A percentile compares a stretch with the other conserved stretches of the same genome.
Conservation (phyloP, 2,329 filamentous ascomycete species). For the Scedosporium dehoogii region DNA sequence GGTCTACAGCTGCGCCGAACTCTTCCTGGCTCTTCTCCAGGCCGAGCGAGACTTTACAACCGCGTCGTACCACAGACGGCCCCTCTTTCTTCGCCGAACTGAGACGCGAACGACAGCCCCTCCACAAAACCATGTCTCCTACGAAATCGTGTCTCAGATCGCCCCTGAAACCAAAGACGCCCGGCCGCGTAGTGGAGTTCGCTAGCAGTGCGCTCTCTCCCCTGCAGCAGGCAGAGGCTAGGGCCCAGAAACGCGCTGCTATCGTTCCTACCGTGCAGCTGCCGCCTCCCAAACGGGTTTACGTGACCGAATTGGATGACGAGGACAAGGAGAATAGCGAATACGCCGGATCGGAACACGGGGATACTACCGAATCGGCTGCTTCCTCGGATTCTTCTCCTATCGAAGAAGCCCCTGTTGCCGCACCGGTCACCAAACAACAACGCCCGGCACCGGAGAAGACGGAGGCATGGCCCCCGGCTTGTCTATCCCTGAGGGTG, state of each 20-base stretch:
- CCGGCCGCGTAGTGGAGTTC: constrained; percentile 49
- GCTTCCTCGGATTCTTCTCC: background rate
- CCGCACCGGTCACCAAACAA: background rate
- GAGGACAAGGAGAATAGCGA: constrained; percentile 23
- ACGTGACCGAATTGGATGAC: constrained; percentile 7
- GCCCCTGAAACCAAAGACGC: constrained; percentile 46
- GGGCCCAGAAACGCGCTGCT: background rate
- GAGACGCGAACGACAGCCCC: constrained; percentile 30
- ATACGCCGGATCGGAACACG: constrained; percentile 14
- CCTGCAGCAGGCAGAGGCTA: constrained; percentile 24
- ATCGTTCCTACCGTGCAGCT: constrained; percentile 21
- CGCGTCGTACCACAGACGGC: background rate
- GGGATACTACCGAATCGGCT: background rate
- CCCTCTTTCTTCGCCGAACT: background rate
- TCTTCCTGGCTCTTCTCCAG: constrained; percentile 24
- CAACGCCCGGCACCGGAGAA: background rate
- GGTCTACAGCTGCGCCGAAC: constrained; percentile 22
- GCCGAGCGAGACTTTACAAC: background rate
- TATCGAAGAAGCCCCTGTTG: background rate
- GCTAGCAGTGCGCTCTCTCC: constrained; percentile 40
- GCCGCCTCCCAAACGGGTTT: constrained; percentile 5
- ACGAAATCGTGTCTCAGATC: constrained; percentile 48
- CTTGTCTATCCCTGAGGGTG: constrained; percentile 26
- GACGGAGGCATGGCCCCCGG: background rate
- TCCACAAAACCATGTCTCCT: constrained; percentile 42